phyloP scores from a whole-genome alignment of 75 land plant genomes.

The Larix kaempferi region DNA sequence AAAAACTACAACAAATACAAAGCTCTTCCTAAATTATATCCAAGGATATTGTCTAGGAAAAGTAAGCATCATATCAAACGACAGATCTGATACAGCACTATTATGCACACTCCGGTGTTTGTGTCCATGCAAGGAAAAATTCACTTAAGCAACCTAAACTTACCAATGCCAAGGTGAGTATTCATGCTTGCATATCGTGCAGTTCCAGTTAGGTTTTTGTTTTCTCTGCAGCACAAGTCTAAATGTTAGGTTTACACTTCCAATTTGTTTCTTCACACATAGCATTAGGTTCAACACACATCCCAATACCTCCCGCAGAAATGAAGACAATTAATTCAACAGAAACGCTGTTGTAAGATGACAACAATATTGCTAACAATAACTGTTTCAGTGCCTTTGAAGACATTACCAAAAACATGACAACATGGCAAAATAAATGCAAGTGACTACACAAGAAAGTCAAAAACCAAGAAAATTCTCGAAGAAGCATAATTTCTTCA shows the following conservation, averaged over 20 bases:
- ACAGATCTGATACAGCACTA: neutral
- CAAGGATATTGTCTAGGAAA: neutral
- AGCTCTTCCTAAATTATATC: neutral
- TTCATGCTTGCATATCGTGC: slow-evolving; percentile 66
- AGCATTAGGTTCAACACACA: no score
- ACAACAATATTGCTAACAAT: no score
- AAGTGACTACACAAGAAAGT: no score
- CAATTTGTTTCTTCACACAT: no score
- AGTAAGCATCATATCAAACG: neutral
- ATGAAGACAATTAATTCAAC: no score
- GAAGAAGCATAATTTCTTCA: no score
- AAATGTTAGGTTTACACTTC: neutral
- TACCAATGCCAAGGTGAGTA: slow-evolving; percentile 67
- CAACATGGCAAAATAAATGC: no score
- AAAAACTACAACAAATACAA: neutral
- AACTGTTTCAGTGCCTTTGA: no score
- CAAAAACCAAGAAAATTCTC: no score
- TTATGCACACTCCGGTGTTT: neutral
- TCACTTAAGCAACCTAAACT: neutral
- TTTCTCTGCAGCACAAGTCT: slow-evolving; percentile 35
- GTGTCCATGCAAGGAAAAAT: neutral
- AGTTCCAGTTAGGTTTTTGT: slow-evolving; percentile 66
- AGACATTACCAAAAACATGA: no score
- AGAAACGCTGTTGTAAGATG: no score
- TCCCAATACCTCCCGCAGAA: no score